A percentile compares a stretch with the other conserved stretches of the same genome.
These are phyloP conservation scores for Cardamine resedifolia DNA, from an alignment of 345 rosid genomes.

Conservation along the genomic window DNA sequence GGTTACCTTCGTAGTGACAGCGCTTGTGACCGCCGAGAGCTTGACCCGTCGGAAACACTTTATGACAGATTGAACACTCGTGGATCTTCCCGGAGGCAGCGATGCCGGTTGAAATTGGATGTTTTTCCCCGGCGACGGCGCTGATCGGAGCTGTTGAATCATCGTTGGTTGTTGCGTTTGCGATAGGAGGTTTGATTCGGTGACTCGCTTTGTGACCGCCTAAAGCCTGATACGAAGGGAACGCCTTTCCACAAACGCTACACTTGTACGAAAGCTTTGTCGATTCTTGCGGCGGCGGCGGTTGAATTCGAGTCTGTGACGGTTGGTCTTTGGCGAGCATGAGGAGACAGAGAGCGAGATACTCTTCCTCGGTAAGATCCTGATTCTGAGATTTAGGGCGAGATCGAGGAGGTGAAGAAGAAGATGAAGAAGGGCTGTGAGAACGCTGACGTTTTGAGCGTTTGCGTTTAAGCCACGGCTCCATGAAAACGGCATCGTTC, in stretches of 20 bases:
- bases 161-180: slow-evolving; percentile 18
- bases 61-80: slow-evolving; percentile 92
- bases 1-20: slow-evolving; percentile 85
- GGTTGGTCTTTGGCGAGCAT: slow-evolving; percentile 66
- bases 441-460: slow-evolving; percentile 60
- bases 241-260: slow-evolving; percentile 71
- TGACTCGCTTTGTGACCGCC: slow-evolving; percentile 99
- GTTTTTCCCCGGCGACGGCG: slow-evolving; percentile 19
- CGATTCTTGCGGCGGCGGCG: slow-evolving; percentile 25
- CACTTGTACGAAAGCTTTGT: slow-evolving; percentile 60
- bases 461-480: slow-evolving; percentile 65
- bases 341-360: slow-evolving; percentile 76
- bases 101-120: slow-evolving; percentile 15
- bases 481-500: slow-evolving; percentile 41
- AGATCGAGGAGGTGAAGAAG: slow-evolving; percentile 33
- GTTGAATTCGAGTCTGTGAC: slow-evolving; percentile 29
- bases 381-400: slow-evolving; percentile 5
- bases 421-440: slow-evolving; percentile 37
- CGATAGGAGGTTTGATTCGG: slow-evolving; percentile 57
- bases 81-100: slow-evolving; percentile 54
- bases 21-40: slow-evolving; percentile 98
- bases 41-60: slow-evolving; percentile 86
- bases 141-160: slow-evolving; percentile 24
- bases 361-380: slow-evolving; percentile 56
- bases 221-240: slow-evolving; percentile 85